phyloP scores from a whole-genome alignment of 1,284 basidiomycete genomes.

The Cutaneotrichosporon spelunceum region DNA sequence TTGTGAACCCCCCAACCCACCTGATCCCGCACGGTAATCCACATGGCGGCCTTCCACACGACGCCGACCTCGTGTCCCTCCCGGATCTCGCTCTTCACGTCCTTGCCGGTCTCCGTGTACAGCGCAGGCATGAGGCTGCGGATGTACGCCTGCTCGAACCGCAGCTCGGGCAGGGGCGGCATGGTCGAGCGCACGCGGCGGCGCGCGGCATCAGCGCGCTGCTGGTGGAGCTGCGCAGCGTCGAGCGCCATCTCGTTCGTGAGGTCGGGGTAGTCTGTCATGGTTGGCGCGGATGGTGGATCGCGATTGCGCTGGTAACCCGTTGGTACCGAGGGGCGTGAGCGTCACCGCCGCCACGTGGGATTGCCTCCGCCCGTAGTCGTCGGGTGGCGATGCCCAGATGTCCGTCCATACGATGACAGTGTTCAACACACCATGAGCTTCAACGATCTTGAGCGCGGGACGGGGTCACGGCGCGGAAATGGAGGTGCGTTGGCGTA shows the following conservation, averaged over 20 bases:
- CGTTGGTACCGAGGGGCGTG: no score
- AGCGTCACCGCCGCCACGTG: not conserved
- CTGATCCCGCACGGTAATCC: slow-evolving; percentile 50
- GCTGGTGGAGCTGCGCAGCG: slow-evolving; percentile 21
- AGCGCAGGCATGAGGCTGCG: slow-evolving; percentile 34
- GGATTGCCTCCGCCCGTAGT: not conserved
- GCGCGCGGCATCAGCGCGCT: slow-evolving; percentile 33
- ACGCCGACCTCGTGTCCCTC: slow-evolving; percentile 45
- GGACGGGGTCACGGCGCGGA: slow-evolving; percentile 38
- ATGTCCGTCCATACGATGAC: not conserved
- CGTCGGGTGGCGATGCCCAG: not conserved
- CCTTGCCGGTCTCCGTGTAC: slow-evolving; percentile 18
- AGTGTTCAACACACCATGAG: slow-evolving; percentile 50
- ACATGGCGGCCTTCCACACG: slow-evolving; percentile 39
- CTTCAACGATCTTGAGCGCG: slow-evolving; percentile 56
- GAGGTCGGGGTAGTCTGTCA: slow-evolving; percentile 29
- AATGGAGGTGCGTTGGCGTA: not conserved
- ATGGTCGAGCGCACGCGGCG: slow-evolving; percentile 40
- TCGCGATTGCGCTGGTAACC: not conserved
- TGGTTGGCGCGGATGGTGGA: slow-evolving; percentile 6
- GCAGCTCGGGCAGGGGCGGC: slow-evolving; percentile 48
- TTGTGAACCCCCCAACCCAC: slow-evolving; percentile 30
- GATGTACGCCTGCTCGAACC: slow-evolving; percentile 47
- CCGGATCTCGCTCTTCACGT: slow-evolving; percentile 2
- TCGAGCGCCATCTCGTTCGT: slow-evolving; percentile 15